A percentile compares a stretch with the other conserved stretches of the same genome.
These are phyloP conservation scores for Pseudonitzschia multiseries DNA, from an alignment of 108 stramenopile species.

Conservation along the genomic window DNA sequence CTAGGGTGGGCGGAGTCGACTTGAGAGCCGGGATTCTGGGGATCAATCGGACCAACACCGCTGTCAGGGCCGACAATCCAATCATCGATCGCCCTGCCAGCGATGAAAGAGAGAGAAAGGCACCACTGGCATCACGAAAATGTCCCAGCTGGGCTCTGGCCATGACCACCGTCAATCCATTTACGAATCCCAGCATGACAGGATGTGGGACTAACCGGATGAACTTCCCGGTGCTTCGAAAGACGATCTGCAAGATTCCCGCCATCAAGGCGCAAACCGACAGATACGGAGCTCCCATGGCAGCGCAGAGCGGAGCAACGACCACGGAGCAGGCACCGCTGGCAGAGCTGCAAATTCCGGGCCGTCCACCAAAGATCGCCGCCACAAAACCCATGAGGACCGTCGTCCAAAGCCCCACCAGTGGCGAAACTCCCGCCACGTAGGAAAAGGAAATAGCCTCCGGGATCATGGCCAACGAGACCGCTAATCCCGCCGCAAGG, in stretches of 20 bases:
- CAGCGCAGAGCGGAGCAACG: constrained; percentile 67
- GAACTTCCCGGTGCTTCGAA: constrained; percentile 67
- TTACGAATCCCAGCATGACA: constrained; percentile 92
- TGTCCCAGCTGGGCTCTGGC: constrained; percentile 81
- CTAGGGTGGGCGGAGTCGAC: constrained; percentile 66
- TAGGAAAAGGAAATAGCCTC: constrained; percentile 78
- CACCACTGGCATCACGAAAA: constrained; percentile 54
- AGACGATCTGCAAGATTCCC: constrained; percentile 69
- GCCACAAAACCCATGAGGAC: constrained; percentile 84
- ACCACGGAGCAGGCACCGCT: constrained; percentile 87
- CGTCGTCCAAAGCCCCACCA: constrained; percentile 86
- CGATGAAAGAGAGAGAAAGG: constrained; percentile 39
- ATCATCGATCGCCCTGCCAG: constrained; percentile 46
- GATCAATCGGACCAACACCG: constrained; percentile 61
- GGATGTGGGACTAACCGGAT: constrained; percentile 85
- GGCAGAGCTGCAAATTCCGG: constrained; percentile 85
- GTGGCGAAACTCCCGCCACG: constrained; percentile 72
- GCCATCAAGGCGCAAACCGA: constrained; percentile 77
- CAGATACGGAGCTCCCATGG: constrained; percentile 74
- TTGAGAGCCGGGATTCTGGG: constrained; percentile 45
- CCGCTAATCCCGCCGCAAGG: constrained; percentile 54
- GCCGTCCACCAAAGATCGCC: constrained; percentile 76
- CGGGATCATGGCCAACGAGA: constrained; percentile 74
- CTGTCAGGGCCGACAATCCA: constrained; percentile 61
- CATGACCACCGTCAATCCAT: constrained; percentile 90